A percentile compares a stretch with the other conserved stretches of the same genome.
These are phyloP conservation scores for Russula griseocarnosa DNA, from an alignment of 768 basidiomycete species.

Conservation along the genomic window DNA sequence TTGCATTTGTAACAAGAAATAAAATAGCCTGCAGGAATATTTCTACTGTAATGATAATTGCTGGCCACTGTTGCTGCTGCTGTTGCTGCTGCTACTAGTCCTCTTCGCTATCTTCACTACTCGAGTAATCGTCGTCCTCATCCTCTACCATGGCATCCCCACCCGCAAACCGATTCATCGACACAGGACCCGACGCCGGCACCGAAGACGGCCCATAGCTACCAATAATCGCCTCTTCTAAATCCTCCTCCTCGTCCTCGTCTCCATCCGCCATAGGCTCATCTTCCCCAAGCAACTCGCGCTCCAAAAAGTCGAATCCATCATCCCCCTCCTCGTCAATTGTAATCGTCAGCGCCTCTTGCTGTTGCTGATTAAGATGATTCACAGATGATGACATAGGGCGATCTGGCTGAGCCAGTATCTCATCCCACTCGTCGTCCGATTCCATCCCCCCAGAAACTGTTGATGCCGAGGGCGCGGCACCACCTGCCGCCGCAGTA, in stretches of 20 bases:
- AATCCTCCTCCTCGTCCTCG: slow-evolving; percentile 42
- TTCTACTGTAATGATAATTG: background rate
- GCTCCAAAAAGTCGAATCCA: slow-evolving; percentile 32
- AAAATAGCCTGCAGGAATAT: background rate
- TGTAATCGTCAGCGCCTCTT: slow-evolving; percentile 37
- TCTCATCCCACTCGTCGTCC: slow-evolving; percentile 50
- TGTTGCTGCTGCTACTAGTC: background rate
- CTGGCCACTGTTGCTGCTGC: background rate
- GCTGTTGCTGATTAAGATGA: slow-evolving; percentile 30
- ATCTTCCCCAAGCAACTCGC: slow-evolving; percentile 25
- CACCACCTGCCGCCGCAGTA: slow-evolving; percentile 23
- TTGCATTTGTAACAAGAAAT: background rate
- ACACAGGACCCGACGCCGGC: slow-evolving; percentile 33
- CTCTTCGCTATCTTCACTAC: slow-evolving; percentile 48
- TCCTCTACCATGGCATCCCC: slow-evolving; percentile 35
- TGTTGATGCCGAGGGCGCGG: background rate
- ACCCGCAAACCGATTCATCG: slow-evolving; percentile 48
- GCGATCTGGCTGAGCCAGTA: slow-evolving; percentile 6
- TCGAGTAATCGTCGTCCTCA: slow-evolving; percentile 51
- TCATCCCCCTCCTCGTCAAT: slow-evolving; percentile 36
- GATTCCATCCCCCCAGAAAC: slow-evolving; percentile 32
- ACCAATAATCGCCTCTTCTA: slow-evolving; percentile 38
- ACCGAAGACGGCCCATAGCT: slow-evolving; percentile 8
- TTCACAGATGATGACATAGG: background rate
- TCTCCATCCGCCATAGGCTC: slow-evolving; percentile 23